Evolutionary conservation across 257 asterid species (phyloP), one percentile per base, ranked within the genome.

Genomic region (Linaria vulgaris): DNA sequence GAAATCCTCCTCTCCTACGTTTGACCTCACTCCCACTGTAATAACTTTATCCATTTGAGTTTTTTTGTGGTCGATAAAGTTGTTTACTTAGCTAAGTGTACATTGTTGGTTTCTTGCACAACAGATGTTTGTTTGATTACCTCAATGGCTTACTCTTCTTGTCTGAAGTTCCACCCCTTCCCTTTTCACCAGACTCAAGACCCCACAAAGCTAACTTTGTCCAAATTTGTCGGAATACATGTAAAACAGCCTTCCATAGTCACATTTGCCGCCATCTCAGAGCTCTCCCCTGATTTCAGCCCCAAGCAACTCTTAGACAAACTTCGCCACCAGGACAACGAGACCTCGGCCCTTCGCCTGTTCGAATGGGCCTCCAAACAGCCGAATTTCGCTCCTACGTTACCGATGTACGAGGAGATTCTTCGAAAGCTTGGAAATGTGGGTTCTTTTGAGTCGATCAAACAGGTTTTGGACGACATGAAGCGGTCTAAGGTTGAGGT

Each of bases 301-400:
- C 44, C 88, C 4, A 75, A 78, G 63, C 91, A 85, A 31, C 88
- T 91, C 43, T 69, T 88, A 6, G 94, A 89, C 49, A 71, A 76
- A 39, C 82, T 91, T 47, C 88, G 95, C 17, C 56, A 60, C 15
- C 85, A 86, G 61, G 72, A 74, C 20, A 86, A 92, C 17, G 98
- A 79, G 59, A 59, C 68, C 5, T 72, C 85, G 10, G 97, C 94
- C 46, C 82, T 89, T 21, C 68, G 65, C 3, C 82, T 92, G 48
- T 87, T 85, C 56, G 71, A 75, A 30, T 85, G 94, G 95, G 98
- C 97, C 12, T 64, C 81, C 14, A 77, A 74, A 78, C 96, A 85
- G 79, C 89, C 97, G 12, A 81, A 80, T 71, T 88, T 89, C 61
- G 61, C 66, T 9, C 96, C 94, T 59, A 59, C 80, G 23, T 60